Percentiles rank a stretch among this genome's conserved stretches.
phyloP scores from a whole-genome alignment of 2,329 filamentous ascomycete genomes.

The Lithohypha guttulata region DNA sequence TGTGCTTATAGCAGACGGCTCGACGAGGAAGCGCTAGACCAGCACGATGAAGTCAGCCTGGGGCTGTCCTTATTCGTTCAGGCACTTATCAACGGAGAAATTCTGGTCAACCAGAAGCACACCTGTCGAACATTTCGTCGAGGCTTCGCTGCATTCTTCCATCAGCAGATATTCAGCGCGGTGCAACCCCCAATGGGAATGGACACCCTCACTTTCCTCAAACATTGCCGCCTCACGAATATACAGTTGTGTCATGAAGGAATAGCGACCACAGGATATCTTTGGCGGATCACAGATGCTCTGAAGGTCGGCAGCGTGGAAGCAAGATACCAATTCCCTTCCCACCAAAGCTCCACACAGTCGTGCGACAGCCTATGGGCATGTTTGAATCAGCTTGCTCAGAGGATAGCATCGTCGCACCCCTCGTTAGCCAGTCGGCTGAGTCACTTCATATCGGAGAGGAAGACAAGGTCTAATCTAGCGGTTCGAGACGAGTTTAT shows the following conservation, averaged over 20 bases:
- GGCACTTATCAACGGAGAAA: conserved; percentile 6
- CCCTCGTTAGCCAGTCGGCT: background rate
- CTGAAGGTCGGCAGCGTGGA: background rate
- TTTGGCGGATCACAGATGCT: conserved; percentile 4
- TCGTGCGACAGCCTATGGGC: conserved; percentile 3
- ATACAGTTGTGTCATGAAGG: conserved; percentile 1
- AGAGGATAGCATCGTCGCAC: background rate
- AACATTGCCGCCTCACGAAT: conserved; percentile 4
- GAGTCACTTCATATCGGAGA: conserved; percentile 1
- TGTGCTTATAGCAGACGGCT: conserved; percentile 4
- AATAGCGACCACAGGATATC: conserved; percentile 6
- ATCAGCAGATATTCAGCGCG: background rate
- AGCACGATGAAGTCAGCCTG: background rate
- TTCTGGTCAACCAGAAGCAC: conserved; percentile 3
- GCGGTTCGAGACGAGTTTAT: background rate
- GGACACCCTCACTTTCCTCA: conserved; percentile 7
- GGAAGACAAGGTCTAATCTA: background rate
- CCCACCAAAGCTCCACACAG: background rate
- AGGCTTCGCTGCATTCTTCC: background rate
- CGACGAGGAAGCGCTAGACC: background rate
- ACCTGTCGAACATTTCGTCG: background rate
- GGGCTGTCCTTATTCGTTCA: conserved; percentile 5
- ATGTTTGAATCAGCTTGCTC: background rate
- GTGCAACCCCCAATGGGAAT: conserved; percentile 2
- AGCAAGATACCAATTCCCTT: background rate